Percentiles rank a stretch among this genome's conserved stretches.
Evolutionary conservation across 192 early-diverging fungal species (phyloP).

Genomic region (Rhizophagus prolifer): DNA sequence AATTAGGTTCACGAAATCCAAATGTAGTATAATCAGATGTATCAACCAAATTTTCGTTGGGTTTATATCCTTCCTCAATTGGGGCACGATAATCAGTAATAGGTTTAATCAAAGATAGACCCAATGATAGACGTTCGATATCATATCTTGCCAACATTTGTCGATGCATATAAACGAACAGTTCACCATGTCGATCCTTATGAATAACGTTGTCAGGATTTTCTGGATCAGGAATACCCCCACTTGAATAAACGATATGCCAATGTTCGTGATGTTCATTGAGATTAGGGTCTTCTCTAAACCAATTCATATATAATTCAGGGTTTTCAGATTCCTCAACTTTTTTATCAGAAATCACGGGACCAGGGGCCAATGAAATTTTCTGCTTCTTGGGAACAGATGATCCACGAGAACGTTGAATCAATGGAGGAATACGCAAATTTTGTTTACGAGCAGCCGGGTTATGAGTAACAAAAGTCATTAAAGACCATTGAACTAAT

Average conservation of each 20-base stretch:
- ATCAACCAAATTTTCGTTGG: background rate
- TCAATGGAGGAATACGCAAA: background rate
- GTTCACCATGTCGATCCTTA: constrained; percentile 7
- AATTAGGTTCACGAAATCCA: background rate
- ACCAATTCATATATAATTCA: background rate
- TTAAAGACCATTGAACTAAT: constrained; percentile 7
- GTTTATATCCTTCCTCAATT: constrained; percentile 1
- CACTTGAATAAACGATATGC: background rate
- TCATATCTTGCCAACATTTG: constrained; percentile 11
- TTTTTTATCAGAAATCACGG: too few species aligned
- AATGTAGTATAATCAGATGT: background rate
- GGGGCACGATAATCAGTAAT: background rate
- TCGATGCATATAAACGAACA: background rate
- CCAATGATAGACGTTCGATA: background rate
- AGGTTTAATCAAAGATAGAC: background rate
- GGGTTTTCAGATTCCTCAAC: background rate
- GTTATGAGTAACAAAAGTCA: background rate
- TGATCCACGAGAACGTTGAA: background rate
- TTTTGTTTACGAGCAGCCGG: background rate
- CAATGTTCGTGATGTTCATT: constrained; percentile 5
- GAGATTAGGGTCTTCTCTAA: background rate
- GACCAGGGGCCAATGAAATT: background rate
- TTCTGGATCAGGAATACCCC: background rate
- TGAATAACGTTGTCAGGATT: background rate
- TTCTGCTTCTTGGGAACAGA: background rate